phyloP scores from a whole-genome alignment of 345 rosid genomes.

The Melastoma malabathricum region DNA sequence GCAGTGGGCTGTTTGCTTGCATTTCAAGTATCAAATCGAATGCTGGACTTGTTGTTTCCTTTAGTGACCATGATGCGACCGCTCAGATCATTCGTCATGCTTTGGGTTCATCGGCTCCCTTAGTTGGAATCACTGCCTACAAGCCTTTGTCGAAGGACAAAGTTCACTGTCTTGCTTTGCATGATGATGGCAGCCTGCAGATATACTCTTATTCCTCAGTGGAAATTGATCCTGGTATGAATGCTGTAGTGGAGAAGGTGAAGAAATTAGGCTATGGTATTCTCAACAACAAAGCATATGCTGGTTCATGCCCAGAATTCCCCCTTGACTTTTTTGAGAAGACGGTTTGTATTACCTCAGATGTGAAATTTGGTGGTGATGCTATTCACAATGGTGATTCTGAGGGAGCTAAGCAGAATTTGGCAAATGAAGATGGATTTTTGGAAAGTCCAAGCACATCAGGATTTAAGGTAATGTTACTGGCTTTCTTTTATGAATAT shows the following conservation, averaged over 20 bases:
- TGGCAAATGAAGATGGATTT: conserved; percentile 89
- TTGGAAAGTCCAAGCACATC: conserved; percentile 72
- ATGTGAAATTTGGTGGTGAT: conserved; percentile 86
- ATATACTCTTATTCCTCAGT: conserved; percentile 59
- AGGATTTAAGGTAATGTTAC: conserved; percentile 68
- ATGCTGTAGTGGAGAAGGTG: conserved; percentile 66
- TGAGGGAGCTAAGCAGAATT: conserved; percentile 83
- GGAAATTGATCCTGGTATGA: conserved; percentile 51
- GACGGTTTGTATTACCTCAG: conserved; percentile 78
- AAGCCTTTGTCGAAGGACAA: conserved; percentile 91
- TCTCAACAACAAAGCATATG: conserved; percentile 68
- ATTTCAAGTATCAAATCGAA: conserved; percentile 68
- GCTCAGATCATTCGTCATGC: conserved; percentile 84
- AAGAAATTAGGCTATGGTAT: conserved; percentile 79
- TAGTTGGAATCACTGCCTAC: conserved; percentile 88
- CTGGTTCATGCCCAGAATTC: conserved; percentile 75
- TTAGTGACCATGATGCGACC: conserved; percentile 42
- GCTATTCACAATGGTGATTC: conserved; percentile 86
- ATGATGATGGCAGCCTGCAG: conserved; percentile 99
- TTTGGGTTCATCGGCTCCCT: conserved; percentile 58
- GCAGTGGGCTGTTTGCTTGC: conserved; percentile 72
- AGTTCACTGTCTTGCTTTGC: conserved; percentile 81
- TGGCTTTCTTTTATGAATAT: too few species aligned
- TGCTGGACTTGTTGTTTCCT: conserved; percentile 55
- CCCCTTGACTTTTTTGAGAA: conserved; percentile 98